These are phyloP conservation scores for Didymosphaeria variabile DNA, from an alignment of 2,329 filamentous ascomycete genomes.

Conservation along the genomic window DNA sequence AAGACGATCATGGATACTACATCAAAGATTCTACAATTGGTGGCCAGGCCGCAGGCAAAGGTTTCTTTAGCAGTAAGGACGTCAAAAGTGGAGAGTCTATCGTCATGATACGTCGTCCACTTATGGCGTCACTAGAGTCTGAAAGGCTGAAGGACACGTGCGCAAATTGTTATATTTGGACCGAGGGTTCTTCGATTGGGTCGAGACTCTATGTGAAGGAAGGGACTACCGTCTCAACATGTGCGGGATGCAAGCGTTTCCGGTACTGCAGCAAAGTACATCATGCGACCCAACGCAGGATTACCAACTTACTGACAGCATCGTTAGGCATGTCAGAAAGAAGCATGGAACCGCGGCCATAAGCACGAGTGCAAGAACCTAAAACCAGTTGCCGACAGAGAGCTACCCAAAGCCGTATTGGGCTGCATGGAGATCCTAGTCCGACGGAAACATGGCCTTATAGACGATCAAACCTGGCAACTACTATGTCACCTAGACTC, in stretches of 20 bases:
- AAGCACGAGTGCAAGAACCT: conserved; percentile 68
- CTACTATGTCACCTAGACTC: conserved; percentile 56
- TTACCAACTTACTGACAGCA: neutral
- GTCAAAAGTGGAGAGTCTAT: conserved; percentile 61
- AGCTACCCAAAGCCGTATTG: conserved; percentile 64
- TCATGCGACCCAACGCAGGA: neutral
- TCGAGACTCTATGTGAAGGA: conserved; percentile 45
- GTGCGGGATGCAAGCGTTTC: conserved; percentile 65
- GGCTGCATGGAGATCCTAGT: conserved; percentile 64
- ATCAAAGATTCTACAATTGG: conserved; percentile 7
- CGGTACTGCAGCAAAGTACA: conserved; percentile 68
- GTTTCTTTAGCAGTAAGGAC: conserved; percentile 63
- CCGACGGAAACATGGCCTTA: conserved; percentile 50
- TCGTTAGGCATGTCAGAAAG: conserved; percentile 64
- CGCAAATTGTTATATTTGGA: conserved; percentile 64
- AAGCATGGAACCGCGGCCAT: conserved; percentile 67
- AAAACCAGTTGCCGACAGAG: conserved; percentile 50
- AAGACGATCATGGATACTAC: conserved; percentile 3
- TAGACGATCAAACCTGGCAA: conserved; percentile 53
- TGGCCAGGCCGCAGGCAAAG: conserved; percentile 34
- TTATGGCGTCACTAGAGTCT: conserved; percentile 64
- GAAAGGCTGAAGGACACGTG: conserved; percentile 63
- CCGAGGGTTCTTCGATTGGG: conserved; percentile 40
- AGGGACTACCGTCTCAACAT: conserved; percentile 58
- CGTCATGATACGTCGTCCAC: conserved; percentile 59